phyloP scores from a whole-genome alignment of 768 basidiomycete species.

The Leccinum broughii region DNA sequence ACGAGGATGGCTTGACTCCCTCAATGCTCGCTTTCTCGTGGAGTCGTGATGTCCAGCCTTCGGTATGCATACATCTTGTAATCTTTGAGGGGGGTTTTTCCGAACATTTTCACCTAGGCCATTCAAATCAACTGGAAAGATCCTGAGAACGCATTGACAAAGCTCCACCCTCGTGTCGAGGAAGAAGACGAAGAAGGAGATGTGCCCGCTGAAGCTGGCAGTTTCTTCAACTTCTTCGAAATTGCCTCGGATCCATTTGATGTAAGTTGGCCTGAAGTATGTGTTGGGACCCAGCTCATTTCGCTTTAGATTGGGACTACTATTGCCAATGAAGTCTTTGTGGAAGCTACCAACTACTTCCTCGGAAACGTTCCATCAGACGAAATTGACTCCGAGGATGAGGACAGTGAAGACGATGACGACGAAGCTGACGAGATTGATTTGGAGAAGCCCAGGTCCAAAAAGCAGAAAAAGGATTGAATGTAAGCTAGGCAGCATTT shows the following conservation, averaged over 20 bases:
- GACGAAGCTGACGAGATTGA: slow-evolving; percentile 87
- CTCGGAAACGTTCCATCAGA: slow-evolving; percentile 62
- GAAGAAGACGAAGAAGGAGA: slow-evolving; percentile 60
- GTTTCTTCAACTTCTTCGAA: slow-evolving; percentile 90
- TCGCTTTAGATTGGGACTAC: slow-evolving; percentile 59
- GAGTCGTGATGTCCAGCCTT: slow-evolving; percentile 68
- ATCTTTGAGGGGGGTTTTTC: not conserved
- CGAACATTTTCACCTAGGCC: slow-evolving; percentile 40
- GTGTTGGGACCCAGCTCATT: slow-evolving; percentile 10
- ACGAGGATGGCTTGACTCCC: slow-evolving; percentile 73
- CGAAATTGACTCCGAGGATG: slow-evolving; percentile 64
- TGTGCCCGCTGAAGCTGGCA: slow-evolving; percentile 64
- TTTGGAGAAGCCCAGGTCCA: slow-evolving; percentile 77
- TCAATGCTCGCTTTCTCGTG: slow-evolving; percentile 81
- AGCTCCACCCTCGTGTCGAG: slow-evolving; percentile 67
- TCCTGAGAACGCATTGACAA: slow-evolving; percentile 71
- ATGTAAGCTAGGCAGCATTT: slow-evolving; percentile 15
- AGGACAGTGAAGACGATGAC: slow-evolving; percentile 69
- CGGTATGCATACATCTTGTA: slow-evolving; percentile 44
- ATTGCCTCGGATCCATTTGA: slow-evolving; percentile 62
- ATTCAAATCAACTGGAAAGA: slow-evolving; percentile 82
- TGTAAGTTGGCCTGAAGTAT: slow-evolving; percentile 42
- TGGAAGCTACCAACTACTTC: slow-evolving; percentile 82
- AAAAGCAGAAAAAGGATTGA: slow-evolving; percentile 60
- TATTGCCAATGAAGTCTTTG: slow-evolving; percentile 78